Evolutionary conservation across 2,329 filamentous ascomycete genomes (phyloP).

Genomic region (Fusarium sp.): DNA sequence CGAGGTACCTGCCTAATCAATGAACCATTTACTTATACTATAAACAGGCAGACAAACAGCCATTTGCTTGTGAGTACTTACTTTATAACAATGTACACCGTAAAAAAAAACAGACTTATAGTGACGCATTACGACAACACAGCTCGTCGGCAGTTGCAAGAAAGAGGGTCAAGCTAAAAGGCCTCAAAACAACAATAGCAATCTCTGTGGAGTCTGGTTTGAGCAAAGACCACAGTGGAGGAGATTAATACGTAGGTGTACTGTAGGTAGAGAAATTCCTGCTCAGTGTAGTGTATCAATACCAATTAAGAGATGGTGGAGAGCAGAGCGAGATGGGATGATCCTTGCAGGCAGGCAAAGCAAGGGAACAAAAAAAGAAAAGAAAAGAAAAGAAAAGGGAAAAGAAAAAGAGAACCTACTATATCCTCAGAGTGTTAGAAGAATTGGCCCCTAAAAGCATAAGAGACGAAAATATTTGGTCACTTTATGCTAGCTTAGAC

Average conservation of each 20-base stretch:
- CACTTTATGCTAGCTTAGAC: too few relatives aligned
- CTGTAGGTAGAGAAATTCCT: neutral
- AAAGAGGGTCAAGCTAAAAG: conserved; percentile 38
- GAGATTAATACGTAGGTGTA: neutral
- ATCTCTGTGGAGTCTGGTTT: conserved; percentile 38
- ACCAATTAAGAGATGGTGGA: conserved; percentile 6
- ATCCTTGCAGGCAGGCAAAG: conserved; percentile 31
- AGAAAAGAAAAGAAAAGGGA: neutral
- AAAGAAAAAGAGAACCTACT: neutral
- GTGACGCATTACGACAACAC: conserved; percentile 23
- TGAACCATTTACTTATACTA: neutral
- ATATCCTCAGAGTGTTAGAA: too few relatives aligned
- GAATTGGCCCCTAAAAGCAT: too few relatives aligned
- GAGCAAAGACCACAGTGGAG: conserved; percentile 18
- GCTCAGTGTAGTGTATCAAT: neutral
- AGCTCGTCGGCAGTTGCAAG: conserved; percentile 32
- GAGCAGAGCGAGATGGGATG: conserved; percentile 23
- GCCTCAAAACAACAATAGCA: conserved; percentile 38
- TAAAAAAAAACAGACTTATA: neutral
- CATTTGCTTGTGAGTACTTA: neutral
- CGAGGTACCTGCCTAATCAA: conserved; percentile 26
- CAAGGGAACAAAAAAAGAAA: neutral
- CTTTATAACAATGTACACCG: neutral
- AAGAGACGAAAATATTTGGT: too few relatives aligned
- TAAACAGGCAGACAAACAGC: neutral